phyloP scores from a whole-genome alignment of 2,329 filamentous ascomycete genomes.

The Nectriaceae sp. region DNA sequence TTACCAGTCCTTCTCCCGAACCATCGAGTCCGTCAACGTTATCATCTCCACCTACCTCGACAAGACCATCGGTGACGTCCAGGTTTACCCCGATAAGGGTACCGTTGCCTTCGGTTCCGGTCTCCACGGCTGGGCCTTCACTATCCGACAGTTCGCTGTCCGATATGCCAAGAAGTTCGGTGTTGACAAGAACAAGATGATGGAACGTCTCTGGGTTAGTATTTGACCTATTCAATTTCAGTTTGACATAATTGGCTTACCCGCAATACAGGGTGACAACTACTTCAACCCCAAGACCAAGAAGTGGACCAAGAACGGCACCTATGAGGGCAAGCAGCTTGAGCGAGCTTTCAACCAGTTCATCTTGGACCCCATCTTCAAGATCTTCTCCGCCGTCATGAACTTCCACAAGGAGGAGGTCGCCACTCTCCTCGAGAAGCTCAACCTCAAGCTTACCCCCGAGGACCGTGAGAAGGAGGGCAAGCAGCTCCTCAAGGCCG shows the following conservation, averaged over 20 bases:
- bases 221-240: slow-evolving; percentile 11
- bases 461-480: slow-evolving; percentile 94
- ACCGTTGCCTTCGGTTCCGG: slow-evolving; percentile 99
- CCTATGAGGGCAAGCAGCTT: slow-evolving; percentile 81
- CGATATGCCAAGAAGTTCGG: slow-evolving; percentile 99
- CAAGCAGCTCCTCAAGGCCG: slow-evolving; percentile 95
- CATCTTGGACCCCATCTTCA: slow-evolving; percentile 99
- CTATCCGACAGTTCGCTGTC: slow-evolving; percentile 93
- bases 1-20: slow-evolving; percentile 99
- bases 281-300: slow-evolving; percentile 99
- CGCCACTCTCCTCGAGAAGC: slow-evolving; percentile 81
- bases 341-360: slow-evolving; percentile 99
- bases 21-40: slow-evolving; percentile 99
- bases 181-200: slow-evolving; percentile 99
- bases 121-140: slow-evolving; percentile 99
- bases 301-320: slow-evolving; percentile 95
- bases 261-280: slow-evolving; percentile 74
- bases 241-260: neutral
- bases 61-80: slow-evolving; percentile 94
- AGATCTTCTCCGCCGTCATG: slow-evolving; percentile 95
- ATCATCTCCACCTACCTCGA: slow-evolving; percentile 99
- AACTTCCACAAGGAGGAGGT: slow-evolving; percentile 99
- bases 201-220: slow-evolving; percentile 97
- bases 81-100: slow-evolving; percentile 97
- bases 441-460: slow-evolving; percentile 83